Evolutionary conservation across 2,329 filamentous ascomycete species (phyloP).

Genomic region (Colletotrichum salicis): DNA sequence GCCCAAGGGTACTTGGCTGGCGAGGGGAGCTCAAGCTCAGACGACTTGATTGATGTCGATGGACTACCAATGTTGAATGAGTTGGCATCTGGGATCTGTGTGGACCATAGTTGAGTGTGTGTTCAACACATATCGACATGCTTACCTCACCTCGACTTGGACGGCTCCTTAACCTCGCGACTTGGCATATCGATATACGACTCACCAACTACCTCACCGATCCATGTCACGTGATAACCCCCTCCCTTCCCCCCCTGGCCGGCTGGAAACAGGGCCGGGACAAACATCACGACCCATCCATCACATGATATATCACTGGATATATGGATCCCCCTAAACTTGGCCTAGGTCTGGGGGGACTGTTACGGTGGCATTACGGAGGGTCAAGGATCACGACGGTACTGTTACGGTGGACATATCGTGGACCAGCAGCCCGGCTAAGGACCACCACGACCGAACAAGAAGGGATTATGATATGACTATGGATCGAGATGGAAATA

Average conservation of each 20-base stretch:
- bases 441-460: slow-evolving; percentile 16
- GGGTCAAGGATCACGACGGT: slow-evolving; percentile 2
- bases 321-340: not conserved
- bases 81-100: not conserved
- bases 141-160: not conserved
- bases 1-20: slow-evolving; percentile 58
- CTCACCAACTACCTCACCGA: not conserved
- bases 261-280: not conserved
- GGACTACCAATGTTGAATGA: not conserved
- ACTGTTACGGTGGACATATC: slow-evolving; percentile 11
- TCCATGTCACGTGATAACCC: slow-evolving; percentile 26
- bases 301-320: slow-evolving; percentile 33
- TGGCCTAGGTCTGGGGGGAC: not conserved
- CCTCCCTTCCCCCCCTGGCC: not conserved
- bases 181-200: not conserved
- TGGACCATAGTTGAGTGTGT: not conserved
- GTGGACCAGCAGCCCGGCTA: slow-evolving; percentile 5
- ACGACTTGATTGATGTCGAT: not conserved
- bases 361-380: slow-evolving; percentile 2
- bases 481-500: not conserved
- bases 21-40: slow-evolving; percentile 1
- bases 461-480: slow-evolving; percentile 18
- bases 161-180: not conserved
- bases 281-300: not conserved
- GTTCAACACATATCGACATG: not conserved